phyloP scores from a whole-genome alignment of 495 filamentous ascomycete genomes.

The Penicillium steckii region DNA sequence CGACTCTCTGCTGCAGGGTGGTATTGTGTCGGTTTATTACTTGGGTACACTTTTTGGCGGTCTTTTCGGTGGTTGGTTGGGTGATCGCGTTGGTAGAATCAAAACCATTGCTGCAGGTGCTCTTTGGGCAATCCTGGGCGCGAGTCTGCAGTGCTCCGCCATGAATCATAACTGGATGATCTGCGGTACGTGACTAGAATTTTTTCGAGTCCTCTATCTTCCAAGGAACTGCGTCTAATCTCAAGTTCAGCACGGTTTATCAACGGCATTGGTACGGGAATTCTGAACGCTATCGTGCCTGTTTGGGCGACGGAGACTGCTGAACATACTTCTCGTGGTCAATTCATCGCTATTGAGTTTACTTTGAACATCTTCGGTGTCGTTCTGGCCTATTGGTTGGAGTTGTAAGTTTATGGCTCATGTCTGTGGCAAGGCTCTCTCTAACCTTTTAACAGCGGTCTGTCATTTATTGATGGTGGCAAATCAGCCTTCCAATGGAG shows the following conservation, averaged over 20 bases:
- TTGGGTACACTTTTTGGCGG: conserved; percentile 64
- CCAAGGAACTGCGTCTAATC: too few species aligned
- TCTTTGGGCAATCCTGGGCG: conserved; percentile 57
- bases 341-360: conserved; percentile 73
- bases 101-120: conserved; percentile 58
- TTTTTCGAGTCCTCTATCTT: not conserved
- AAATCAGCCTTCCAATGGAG: conserved; percentile 60
- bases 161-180: conserved; percentile 71
- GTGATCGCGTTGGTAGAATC: conserved; percentile 61
- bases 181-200: conserved; percentile 42
- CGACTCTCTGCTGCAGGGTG: conserved; percentile 63
- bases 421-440: not conserved
- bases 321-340: conserved; percentile 64
- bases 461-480: conserved; percentile 57
- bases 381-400: conserved; percentile 71
- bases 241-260: conserved; percentile 50
- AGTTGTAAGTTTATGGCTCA: conserved; percentile 48
- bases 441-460: conserved; percentile 36
- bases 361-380: conserved; percentile 74
- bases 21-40: conserved; percentile 70
- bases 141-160: conserved; percentile 60
- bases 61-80: conserved; percentile 59
- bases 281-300: conserved; percentile 68
- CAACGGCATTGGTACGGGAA: conserved; percentile 72
- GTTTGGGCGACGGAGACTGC: conserved; percentile 71